A percentile compares a stretch with the other conserved stretches of the same genome.
Evolutionary conservation across 2,329 filamentous ascomycete genomes (phyloP).

Genomic region (Sclerotinia glacialis): DNA sequence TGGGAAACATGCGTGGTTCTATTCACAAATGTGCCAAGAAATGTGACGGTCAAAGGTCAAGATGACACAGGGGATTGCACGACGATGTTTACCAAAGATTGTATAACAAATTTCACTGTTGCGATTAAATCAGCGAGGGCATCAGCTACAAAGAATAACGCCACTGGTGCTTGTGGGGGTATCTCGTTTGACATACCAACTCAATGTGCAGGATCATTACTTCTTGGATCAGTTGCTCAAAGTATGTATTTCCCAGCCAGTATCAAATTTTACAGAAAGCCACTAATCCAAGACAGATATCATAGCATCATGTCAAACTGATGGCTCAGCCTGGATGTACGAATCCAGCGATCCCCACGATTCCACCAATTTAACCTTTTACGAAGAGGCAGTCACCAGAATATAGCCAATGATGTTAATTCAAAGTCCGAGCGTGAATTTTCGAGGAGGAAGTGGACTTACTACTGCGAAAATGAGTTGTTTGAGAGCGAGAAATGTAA

Average conservation of each 20-base stretch:
- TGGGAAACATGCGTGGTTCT: conserved; percentile 16
- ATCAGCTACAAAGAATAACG: not conserved
- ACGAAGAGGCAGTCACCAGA: conserved; percentile 1
- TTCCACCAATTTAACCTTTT: not conserved
- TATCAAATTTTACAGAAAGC: not conserved
- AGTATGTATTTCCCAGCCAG: not conserved
- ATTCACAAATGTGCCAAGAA: not conserved
- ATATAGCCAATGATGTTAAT: conserved; percentile 14
- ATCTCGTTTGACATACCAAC: not conserved
- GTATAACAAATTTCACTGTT: not conserved
- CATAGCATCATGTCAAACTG: not conserved
- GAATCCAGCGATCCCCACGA: not conserved
- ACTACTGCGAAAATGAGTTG: not conserved
- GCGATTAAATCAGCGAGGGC: not conserved
- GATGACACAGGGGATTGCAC: conserved; percentile 13
- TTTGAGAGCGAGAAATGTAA: conserved; percentile 1
- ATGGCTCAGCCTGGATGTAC: conserved; percentile 5
- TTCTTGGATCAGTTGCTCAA: not conserved
- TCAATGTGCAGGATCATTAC: conserved; percentile 1
- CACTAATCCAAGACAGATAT: not conserved
- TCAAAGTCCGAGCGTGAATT: not conserved
- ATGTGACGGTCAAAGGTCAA: conserved; percentile 8
- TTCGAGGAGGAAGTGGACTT: not conserved
- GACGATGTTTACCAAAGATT: not conserved
- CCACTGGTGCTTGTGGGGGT: not conserved